A percentile compares a stretch with the other conserved stretches of the same genome.
These are phyloP conservation scores for Schizophyllum commune DNA, from an alignment of 1,284 basidiomycete genomes.

Conservation along the genomic window DNA sequence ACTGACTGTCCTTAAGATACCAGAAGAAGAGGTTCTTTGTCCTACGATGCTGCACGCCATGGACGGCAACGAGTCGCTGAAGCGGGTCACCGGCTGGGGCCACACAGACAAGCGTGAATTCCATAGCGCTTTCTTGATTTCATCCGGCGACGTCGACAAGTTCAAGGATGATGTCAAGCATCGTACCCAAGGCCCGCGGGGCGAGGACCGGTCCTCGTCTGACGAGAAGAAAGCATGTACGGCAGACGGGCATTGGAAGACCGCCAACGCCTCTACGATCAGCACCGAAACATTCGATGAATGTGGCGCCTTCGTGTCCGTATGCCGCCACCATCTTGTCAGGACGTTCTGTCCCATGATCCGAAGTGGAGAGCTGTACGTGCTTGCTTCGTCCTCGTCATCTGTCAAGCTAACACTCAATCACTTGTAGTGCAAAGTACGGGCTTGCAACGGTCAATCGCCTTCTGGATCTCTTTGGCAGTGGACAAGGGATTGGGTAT, in stretches of 20 bases:
- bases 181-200: not conserved
- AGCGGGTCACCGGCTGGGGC: conserved; percentile 13
- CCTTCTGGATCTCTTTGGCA: conserved; percentile 16
- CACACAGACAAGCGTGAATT: conserved; percentile 15
- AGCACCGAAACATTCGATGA: conserved; percentile 25
- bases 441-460: conserved; percentile 22
- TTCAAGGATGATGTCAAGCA: conserved; percentile 18
- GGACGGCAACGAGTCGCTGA: conserved; percentile 22
- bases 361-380: conserved; percentile 27
- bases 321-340: conserved; percentile 26
- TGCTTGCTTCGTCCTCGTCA: not conserved
- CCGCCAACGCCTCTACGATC: conserved; percentile 16
- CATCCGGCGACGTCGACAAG: conserved; percentile 15
- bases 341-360: conserved; percentile 28
- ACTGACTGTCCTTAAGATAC: conserved; percentile 7
- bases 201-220: not conserved
- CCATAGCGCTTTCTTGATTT: conserved; percentile 17
- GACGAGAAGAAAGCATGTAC: conserved; percentile 1
- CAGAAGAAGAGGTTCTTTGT: conserved; percentile 16
- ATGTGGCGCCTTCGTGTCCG: conserved; percentile 24
- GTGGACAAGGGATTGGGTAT: conserved; percentile 19
- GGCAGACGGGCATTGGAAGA: conserved; percentile 15
- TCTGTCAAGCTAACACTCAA: conserved; percentile 4
- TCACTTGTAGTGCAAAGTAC: conserved; percentile 24
- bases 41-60: conserved; percentile 14